Conservation (phyloP, 1,139 yeast species). For the Suhomyces bokatorum region DNA sequence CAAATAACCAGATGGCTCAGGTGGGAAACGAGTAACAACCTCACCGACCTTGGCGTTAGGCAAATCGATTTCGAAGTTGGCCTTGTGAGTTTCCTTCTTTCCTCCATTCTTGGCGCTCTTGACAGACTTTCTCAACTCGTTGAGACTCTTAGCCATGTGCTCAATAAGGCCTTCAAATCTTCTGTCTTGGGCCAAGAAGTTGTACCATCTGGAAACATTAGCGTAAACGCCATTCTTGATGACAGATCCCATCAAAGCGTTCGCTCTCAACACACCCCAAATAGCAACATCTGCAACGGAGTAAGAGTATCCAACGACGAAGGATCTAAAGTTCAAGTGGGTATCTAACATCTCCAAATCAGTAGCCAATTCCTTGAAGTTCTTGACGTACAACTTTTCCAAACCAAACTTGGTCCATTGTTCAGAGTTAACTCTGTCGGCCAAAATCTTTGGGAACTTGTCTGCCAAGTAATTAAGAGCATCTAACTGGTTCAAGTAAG, state of each 20-base stretch:
- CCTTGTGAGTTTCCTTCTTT: constrained; percentile 79
- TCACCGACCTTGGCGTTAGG: constrained; percentile 88
- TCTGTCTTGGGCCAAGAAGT: constrained; percentile 64
- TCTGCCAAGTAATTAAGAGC: constrained; percentile 48
- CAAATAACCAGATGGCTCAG: constrained; percentile 87
- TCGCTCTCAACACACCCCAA: constrained; percentile 94
- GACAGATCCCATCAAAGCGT: constrained; percentile 88
- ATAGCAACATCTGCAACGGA: constrained; percentile 81
- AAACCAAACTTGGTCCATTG: constrained; percentile 73
- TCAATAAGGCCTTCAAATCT: constrained; percentile 73
- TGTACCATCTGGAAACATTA: constrained; percentile 94
- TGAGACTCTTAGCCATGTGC: constrained; percentile 61
- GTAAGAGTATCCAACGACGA: constrained; percentile 62
- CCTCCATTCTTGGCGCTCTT: constrained; percentile 58
- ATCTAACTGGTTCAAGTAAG: constrained; percentile 44
- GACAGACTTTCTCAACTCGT: constrained; percentile 72
- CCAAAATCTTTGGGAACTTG: constrained; percentile 43
- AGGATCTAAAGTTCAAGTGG: constrained; percentile 84
- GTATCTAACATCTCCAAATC: constrained; percentile 80
- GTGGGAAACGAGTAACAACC: constrained; percentile 98
- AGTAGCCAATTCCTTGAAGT: constrained; percentile 79
- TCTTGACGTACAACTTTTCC: constrained; percentile 72
- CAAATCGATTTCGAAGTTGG: constrained; percentile 89
- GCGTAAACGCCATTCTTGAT: constrained; percentile 80
- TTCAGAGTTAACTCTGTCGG: constrained; percentile 35